Conservation (phyloP, 2,329 filamentous ascomycete species). For the Monosporascus sp. region DNA sequence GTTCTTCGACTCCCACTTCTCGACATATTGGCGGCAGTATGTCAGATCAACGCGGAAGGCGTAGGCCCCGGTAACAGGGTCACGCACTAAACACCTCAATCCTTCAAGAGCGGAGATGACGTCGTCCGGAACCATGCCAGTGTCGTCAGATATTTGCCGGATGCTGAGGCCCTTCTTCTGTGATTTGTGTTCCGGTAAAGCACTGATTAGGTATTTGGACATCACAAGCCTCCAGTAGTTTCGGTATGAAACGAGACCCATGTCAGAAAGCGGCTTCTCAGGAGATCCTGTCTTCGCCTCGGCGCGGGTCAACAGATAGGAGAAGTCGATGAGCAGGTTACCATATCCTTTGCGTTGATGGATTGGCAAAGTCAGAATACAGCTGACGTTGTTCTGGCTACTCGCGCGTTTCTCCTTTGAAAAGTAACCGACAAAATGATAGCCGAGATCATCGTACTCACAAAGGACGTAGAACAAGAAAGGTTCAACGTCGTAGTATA, state of each 20-base stretch:
- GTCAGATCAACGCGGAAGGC: slow-evolving; percentile 80
- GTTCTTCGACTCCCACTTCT: slow-evolving; percentile 82
- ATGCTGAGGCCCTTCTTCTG: slow-evolving; percentile 51
- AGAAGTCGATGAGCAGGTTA: slow-evolving; percentile 95
- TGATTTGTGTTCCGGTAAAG: slow-evolving; percentile 31
- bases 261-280: slow-evolving; percentile 95
- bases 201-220: slow-evolving; percentile 74
- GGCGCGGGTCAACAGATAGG: slow-evolving; percentile 88
- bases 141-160: slow-evolving; percentile 73
- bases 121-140: slow-evolving; percentile 93
- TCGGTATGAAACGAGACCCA: slow-evolving; percentile 94
- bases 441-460: slow-evolving; percentile 85
- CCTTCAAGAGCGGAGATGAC: slow-evolving; percentile 92
- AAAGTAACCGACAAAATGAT: slow-evolving; percentile 98
- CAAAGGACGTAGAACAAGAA: slow-evolving; percentile 97
- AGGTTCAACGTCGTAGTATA: slow-evolving; percentile 97
- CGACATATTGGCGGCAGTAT: slow-evolving; percentile 82
- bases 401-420: slow-evolving; percentile 96
- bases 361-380: slow-evolving; percentile 91
- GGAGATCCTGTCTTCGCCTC: slow-evolving; percentile 93
- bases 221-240: slow-evolving; percentile 94
- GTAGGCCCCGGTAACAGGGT: slow-evolving; percentile 83
- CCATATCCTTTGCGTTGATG: slow-evolving; percentile 97
- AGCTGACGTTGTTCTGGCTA: slow-evolving; percentile 95
- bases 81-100: slow-evolving; percentile 79